Base-by-base conservation (phyloP, 1,284 basidiomycete genomes). In the Moniliella sp. region DNA sequence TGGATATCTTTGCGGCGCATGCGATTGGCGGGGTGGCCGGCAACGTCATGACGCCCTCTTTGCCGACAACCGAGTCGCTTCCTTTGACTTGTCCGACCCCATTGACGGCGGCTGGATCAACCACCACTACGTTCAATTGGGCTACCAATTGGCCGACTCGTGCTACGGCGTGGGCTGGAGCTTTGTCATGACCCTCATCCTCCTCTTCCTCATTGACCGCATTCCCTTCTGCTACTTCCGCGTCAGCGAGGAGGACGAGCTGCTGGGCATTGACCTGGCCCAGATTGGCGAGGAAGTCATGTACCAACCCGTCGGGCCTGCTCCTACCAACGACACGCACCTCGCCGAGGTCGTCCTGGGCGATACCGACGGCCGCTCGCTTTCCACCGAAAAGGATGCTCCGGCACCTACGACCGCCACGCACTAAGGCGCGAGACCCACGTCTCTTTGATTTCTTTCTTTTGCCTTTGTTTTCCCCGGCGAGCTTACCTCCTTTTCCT, bases 191-290 rank as follows among this genome's bases (percentile, higher is more conserved):
- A 52, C 57, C 15, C 19, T 79, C 9, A 68, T 83, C 63, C 79
- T 93, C 60, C 69, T 82, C 34, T 83, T 84, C 75, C 65, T 74
- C 50, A 78, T 94, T 73, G 83, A 94, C 67, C 81, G 68, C 63
- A 79, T 91, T 50, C 88, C 88, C 2, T 75, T 74, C 42, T 67
- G 82, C 40, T 69, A 76, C 34, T 71, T 97, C 29, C 75, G 83
- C 37, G 69, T 71, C 12, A 64, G 66, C 18, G 83, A 88, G 48
- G 78, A 83, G 44, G 72, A 74, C 18, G 86, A 94, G 66, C 76
- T 84, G 39, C 66, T 93, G 37, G 88, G 88, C 42, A 75, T 91
- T 41, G 88, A 94, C 61, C 81, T 91, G 53, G 72, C 75, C 9
- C 79, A 86, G 65, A 76, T 91, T 68, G 86, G 86, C 50, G 86